Evolutionary conservation across 2,329 filamentous ascomycete genomes (phyloP).

Genomic region (Parafenestella ontariensis): DNA sequence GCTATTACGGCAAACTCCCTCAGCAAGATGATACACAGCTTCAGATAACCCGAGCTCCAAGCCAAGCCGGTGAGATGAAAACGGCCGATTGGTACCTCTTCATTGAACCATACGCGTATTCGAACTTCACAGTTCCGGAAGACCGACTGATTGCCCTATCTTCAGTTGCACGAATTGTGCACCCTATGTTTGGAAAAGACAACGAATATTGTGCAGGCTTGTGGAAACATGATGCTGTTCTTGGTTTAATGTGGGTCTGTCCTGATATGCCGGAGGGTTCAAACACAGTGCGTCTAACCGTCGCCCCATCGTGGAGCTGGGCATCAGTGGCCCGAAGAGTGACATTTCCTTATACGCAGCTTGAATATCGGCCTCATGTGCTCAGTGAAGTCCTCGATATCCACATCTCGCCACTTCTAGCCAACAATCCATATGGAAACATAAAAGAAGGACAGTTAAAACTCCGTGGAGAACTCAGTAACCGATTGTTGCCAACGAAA

Average conservation of each 20-base stretch:
- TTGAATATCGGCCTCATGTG: no score
- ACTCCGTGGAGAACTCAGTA: not conserved
- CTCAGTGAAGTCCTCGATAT: not conserved
- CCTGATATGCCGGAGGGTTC: not conserved
- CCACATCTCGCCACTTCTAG: not conserved
- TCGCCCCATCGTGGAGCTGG: conserved; percentile 1
- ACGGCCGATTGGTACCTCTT: not conserved
- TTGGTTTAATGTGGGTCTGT: not conserved
- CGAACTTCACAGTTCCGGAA: not conserved
- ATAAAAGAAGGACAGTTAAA: not conserved
- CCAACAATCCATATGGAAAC: not conserved
- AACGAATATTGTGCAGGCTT: not conserved
- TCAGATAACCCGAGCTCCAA: not conserved
- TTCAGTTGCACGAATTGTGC: not conserved
- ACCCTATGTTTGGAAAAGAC: not conserved
- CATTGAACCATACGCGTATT: not conserved
- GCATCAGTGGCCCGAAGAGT: not conserved
- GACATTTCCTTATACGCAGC: no score
- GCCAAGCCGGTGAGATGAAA: not conserved
- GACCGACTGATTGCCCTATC: not conserved
- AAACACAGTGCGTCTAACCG: not conserved
- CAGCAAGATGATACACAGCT: not conserved
- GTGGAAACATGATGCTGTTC: not conserved
- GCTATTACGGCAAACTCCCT: not conserved
- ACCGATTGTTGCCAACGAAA: not conserved